Percentiles rank a stretch among this genome's conserved stretches.
These are phyloP conservation scores for Cladosporium sp. DNA, from an alignment of 2,329 filamentous ascomycete species.

Conservation along the genomic window DNA sequence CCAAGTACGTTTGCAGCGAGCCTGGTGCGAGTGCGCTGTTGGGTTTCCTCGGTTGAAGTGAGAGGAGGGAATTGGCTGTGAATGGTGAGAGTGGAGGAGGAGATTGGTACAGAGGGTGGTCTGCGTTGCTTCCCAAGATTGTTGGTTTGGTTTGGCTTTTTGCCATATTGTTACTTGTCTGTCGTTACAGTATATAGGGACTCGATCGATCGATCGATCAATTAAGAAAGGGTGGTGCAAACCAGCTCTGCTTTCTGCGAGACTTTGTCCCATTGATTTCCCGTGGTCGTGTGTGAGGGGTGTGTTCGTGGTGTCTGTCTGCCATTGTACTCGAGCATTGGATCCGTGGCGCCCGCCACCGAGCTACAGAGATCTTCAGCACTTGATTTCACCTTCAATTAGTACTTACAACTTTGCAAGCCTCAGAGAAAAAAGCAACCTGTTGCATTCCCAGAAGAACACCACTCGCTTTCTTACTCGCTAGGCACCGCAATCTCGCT, in stretches of 20 bases:
- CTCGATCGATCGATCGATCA: background rate
- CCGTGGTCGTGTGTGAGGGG: no score
- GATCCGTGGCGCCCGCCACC: no score
- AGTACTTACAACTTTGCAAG: no score
- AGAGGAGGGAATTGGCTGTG: background rate
- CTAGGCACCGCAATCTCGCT: no score
- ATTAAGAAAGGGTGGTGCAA: background rate
- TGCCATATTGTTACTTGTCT: background rate
- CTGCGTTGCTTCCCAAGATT: background rate
- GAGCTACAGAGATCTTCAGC: no score
- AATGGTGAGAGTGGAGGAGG: background rate
- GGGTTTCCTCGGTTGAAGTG: slow-evolving; percentile 28
- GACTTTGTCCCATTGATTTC: no score
- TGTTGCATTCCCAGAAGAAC: no score
- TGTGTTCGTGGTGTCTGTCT: no score
- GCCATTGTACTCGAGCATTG: no score
- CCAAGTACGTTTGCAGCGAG: slow-evolving; percentile 95
- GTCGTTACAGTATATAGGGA: background rate
- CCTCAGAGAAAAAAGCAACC: no score
- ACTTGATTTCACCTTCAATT: no score
- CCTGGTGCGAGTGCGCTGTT: slow-evolving; percentile 77
- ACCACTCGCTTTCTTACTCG: no score
- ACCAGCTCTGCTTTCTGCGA: background rate
- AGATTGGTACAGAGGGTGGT: background rate
- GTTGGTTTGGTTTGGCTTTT: background rate